Conservation (phyloP, 208 protist genomes). For the Tritrichomonas foetus region DNA sequence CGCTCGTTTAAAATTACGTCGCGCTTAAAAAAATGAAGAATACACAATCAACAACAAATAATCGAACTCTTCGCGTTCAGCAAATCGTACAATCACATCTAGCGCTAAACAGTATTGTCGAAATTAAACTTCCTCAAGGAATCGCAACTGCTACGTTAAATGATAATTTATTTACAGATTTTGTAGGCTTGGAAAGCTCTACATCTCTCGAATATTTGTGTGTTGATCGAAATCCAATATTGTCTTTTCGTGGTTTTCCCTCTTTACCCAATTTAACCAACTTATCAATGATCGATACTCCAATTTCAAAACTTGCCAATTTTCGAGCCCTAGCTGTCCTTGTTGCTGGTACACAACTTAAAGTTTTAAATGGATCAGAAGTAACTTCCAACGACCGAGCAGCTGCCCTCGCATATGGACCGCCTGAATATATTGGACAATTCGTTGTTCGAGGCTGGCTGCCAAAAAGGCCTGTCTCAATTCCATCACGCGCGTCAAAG, state of each 20-base stretch:
- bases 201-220: neutral
- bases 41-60: no score
- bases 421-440: neutral
- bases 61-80: no score
- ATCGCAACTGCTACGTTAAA: neutral
- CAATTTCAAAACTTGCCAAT: neutral
- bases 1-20: no score
- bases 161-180: neutral
- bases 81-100: no score
- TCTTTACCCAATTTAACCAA: neutral
- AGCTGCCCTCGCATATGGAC: neutral
- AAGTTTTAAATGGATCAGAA: neutral
- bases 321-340: neutral
- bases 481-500: no score
- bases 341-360: neutral
- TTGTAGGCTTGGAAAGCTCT: neutral
- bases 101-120: no score
- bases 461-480: neutral
- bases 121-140: no score
- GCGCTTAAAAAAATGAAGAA: no score
- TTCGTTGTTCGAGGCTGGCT: neutral
- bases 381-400: neutral
- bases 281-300: neutral
- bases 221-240: neutral
- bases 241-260: neutral